Base-by-base conservation (phyloP, 2,329 filamentous ascomycete genomes). In the Aspergillus ibericus region DNA sequence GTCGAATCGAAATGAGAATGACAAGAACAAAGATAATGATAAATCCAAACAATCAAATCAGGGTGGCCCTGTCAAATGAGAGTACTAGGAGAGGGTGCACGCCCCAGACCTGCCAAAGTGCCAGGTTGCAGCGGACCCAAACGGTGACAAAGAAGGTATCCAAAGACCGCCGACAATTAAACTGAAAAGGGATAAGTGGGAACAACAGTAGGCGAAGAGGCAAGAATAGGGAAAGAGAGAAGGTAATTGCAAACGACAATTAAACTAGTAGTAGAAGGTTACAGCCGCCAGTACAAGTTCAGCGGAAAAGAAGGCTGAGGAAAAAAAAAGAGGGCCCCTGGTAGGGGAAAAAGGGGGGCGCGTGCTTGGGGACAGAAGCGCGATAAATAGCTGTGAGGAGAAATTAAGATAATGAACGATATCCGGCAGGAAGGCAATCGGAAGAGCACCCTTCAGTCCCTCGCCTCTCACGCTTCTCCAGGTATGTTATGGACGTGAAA, bases 191-290 rank as follows among this genome's bases (percentile, higher is more conserved):
- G 60, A 59, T 57, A 61, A 61, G 61, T 55, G 56, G 53, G 32
- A 53, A 56, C 40, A 59, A 47, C 54, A 58, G 55, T 59, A 56
- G 66, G 51, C 53, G 55, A 60, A 29, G 63, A 55, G 47, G 36
- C 47, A 62, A 61, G 48, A 53, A 53, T 62, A 52, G 44, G 60
- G 38, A 59, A 59, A 53, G 16, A 62, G 58, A 59, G 42, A 53
- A 52, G 42, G 48, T 57, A 53, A 4, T 80, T 85, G 62, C 75
- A 89, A 60, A 59, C 63, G 54, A 49, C 68, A 74, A 0, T 64
- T 55, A 55, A 53, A 36, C 55, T 57, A 32, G 29, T 57, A 32
- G 29, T 32, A 38, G 42, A 53, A 53, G 35, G 22, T 29, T 40
- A 42, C 22, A 53, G 35, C 35, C 40, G 27, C 36, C 51, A 53